Conservation (phyloP, 768 basidiomycete species). For the Tulasnella calospora region DNA sequence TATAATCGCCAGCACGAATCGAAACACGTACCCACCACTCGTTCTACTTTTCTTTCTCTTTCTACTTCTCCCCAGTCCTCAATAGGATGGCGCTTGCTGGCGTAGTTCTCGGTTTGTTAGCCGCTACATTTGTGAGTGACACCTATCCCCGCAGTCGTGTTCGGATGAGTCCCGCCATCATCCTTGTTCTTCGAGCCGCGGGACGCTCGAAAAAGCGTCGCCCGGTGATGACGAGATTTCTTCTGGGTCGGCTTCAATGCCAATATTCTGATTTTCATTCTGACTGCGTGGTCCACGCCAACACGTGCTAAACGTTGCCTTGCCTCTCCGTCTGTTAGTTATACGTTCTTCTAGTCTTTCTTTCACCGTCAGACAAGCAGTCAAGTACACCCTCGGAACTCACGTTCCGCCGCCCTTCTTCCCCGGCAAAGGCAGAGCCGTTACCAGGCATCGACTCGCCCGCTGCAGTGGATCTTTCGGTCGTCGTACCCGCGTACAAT, state of each 20-base stretch:
- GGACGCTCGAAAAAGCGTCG: constrained; percentile 48
- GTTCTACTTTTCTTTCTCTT: constrained; percentile 6
- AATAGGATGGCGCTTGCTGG: not conserved
- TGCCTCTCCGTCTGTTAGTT: constrained; percentile 41
- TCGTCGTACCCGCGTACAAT: constrained; percentile 90
- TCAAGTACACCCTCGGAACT: constrained; percentile 37
- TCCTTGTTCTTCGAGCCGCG: constrained; percentile 90
- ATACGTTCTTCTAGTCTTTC: constrained; percentile 63
- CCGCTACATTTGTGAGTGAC: constrained; percentile 8
- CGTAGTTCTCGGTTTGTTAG: not conserved
- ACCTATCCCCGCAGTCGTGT: not conserved
- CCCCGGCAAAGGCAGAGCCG: constrained; percentile 50
- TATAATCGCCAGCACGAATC: not conserved
- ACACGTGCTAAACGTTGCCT: constrained; percentile 19
- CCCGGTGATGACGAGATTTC: constrained; percentile 58
- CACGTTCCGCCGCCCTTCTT: constrained; percentile 53
- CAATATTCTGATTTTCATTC: constrained; percentile 21
- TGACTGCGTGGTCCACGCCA: not conserved
- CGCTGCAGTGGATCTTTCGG: constrained; percentile 61
- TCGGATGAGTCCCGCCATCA: constrained; percentile 42
- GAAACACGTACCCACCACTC: constrained; percentile 2
- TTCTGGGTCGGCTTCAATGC: constrained; percentile 47
- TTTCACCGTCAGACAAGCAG: constrained; percentile 72
- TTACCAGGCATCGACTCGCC: constrained; percentile 50
- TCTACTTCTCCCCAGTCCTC: not conserved